Evolutionary conservation across 2,329 filamentous ascomycete species (phyloP), one percentile per base, ranked within the genome.

Genomic region (Alternaria burnsii): DNA sequence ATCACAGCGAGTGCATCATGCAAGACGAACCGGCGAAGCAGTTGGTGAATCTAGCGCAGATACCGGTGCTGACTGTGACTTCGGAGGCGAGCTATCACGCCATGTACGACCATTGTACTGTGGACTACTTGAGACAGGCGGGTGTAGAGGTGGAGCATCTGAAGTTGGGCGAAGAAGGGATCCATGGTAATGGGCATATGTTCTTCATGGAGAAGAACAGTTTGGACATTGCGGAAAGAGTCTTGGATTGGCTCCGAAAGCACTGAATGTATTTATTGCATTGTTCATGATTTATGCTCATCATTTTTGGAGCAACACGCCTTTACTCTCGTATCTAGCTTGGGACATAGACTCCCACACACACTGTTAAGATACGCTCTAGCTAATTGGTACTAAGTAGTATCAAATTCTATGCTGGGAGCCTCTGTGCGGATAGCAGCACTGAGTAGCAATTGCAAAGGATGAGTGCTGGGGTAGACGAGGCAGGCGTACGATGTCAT

Each of bases 81-180:
- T 78, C 78, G 0, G 83, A 87, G 57, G 82, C 86, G 3, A 85
- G 83, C 52, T 82, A 80, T n/a, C 87, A 88, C 71, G 76, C 78
- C 3, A 71, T 77, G 10, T 88, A 84, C 61, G 87, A 89, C 65
- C 83, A 84, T 72, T 86, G 84, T 36, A 86, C 83, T 0, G 81
- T 84, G 2, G 62, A 72, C 12, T 88, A 84, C 68, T 69, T 89
- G 68, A 66, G 73, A 53, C 86, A 89, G 46, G 71, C 65, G 3
- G 73, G 75, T 16, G 68, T 75, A 0, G 38, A 69, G 1, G 68
- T 73, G 0, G 64, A 72, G 34, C 69, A 63, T 58, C 34, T 66
- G 18, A 65, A 76, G 18, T 48, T 78, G 2, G 83, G 84, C 26
- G 78, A 88, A 71, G 82, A 83, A 40, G 92, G 94, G 61, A 81